Percentiles rank a stretch among this genome's conserved stretches.
Conservation (phyloP, 192 early-diverging fungal species). For the Dimargaris cristalligena region DNA sequence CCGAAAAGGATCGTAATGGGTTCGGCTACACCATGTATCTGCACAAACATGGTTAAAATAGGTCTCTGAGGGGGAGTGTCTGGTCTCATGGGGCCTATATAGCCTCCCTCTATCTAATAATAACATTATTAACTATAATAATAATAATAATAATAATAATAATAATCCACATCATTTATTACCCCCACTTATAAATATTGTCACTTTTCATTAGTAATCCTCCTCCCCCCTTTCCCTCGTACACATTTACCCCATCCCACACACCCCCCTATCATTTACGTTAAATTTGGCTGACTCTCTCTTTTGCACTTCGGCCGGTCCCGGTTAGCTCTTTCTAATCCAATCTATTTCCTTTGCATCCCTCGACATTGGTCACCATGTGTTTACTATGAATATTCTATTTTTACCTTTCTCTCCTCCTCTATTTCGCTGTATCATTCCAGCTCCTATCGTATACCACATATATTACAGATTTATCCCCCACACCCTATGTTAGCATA, state of each 20-base stretch:
- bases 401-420: background rate
- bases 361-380: background rate
- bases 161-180: background rate
- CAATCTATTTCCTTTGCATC: no score
- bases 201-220: background rate
- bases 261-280: no score
- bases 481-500: no score
- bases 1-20: conserved; percentile 7
- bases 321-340: no score
- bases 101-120: background rate
- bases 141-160: background rate
- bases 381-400: background rate
- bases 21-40: conserved; percentile 11
- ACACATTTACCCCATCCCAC: background rate
- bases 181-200: background rate
- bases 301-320: no score
- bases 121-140: background rate
- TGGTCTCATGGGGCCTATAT: no score
- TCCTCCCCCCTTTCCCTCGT: background rate
- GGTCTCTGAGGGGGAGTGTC: background rate
- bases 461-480: no score
- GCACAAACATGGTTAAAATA: background rate
- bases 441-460: background rate
- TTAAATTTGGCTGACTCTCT: no score
- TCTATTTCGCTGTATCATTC: background rate